Base-by-base conservation (phyloP, 495 filamentous ascomycete species). In the Daldinia decipiens region DNA sequence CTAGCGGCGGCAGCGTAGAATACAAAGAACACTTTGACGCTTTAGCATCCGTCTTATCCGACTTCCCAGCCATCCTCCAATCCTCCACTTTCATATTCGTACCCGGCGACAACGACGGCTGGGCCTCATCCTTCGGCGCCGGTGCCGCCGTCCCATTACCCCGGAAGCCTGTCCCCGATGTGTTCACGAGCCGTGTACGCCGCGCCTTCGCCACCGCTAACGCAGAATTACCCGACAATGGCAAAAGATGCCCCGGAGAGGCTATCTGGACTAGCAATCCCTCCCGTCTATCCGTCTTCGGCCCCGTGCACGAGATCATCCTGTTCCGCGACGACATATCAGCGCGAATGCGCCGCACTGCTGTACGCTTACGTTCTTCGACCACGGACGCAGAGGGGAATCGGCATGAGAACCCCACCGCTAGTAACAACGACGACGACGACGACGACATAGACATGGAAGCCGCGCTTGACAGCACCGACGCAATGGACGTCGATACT, bases 11-110 rank as follows among this genome's bases (percentile, higher is more conserved):
- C 0, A 91, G 89, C 71, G 95, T 97, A 53, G 93, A 94, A 78
- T 97, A 97, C 79, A 97, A 97, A 78, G 96, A 98, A 77, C 89
- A 89, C 75, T 98, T 97, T 74, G 92, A 98, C 80, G 86, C 87
- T 5, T 86, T 99, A 17, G 94, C 95, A 2, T 87, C 90, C 15
- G 86, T 91, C 1, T 81, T 99, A n/a, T 84, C 91, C 7, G 93
- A 98, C 45, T 97, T 92, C 78, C 93, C 92, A n/a, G 83, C 85
- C 0, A 82, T 98, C 6, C 84, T 97, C n/a, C 88, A 90, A 36
- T 82, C 85, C 19, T 89, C 92, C 2, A 94, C 92, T 0, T 96
- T 97, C 71, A 80, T 97, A 12, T 97, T 98, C 71, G 91, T 99
- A 0, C 95, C 95, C 1, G 95, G 95, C 43, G 95, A 98, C 76